Evolutionary conservation across 75 land plant species (phyloP).

Genomic region (Gnetum montanum): DNA sequence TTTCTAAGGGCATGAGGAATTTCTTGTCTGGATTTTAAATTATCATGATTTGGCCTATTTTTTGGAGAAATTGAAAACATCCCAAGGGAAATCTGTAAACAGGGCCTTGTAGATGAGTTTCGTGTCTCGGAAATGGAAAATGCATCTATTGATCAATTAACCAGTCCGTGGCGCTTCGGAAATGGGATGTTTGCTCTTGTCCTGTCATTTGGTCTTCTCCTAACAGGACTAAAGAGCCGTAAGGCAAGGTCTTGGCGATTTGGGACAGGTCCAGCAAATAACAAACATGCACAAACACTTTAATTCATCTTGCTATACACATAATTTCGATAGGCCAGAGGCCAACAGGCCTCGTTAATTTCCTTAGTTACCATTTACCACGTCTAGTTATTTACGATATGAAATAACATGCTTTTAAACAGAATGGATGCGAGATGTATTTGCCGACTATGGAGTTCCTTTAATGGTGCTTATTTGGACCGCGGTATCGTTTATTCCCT

Average conservation of each 20-base stretch:
- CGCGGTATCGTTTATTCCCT: slow-evolving; percentile 70
- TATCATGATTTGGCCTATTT: not conserved
- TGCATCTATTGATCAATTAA: slow-evolving; percentile 21
- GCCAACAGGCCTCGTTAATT: too few species aligned
- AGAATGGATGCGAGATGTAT: slow-evolving; percentile 64
- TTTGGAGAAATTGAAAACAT: not conserved
- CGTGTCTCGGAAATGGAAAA: slow-evolving; percentile 33
- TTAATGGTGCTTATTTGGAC: slow-evolving; percentile 85
- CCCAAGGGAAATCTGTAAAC: not conserved
- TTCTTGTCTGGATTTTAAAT: not conserved
- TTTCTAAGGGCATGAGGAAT: not conserved
- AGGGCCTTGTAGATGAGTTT: slow-evolving; percentile 61
- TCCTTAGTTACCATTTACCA: too few species aligned
- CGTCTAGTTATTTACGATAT: too few species aligned
- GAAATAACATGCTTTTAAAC: too few species aligned
- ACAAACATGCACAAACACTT: not conserved
- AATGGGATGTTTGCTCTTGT: slow-evolving; percentile 70
- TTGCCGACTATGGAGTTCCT: slow-evolving; percentile 92
- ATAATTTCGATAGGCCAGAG: too few species aligned
- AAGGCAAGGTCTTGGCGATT: slow-evolving; percentile 61
- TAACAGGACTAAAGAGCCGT: slow-evolving; percentile 50
- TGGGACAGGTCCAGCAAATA: slow-evolving; percentile 36
- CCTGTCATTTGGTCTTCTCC: slow-evolving; percentile 58
- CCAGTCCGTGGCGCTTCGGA: slow-evolving; percentile 46
- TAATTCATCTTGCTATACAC: not conserved